These are phyloP conservation scores for Chlamydomonas sp. DNA, from an alignment of 139 green algal species.

Conservation along the genomic window DNA sequence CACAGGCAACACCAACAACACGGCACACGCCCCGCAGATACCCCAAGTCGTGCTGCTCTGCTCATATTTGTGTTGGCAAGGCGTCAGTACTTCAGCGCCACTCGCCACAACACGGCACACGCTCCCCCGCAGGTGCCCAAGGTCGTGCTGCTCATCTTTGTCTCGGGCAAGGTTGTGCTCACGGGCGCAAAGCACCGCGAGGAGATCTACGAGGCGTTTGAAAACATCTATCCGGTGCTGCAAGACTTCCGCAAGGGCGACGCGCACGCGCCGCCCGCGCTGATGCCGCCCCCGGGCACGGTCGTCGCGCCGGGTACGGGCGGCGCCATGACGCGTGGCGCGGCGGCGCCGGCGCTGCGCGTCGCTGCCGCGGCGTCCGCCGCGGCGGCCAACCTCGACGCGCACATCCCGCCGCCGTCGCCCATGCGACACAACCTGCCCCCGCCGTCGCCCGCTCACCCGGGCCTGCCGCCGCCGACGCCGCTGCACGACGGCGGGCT, in stretches of 20 bases:
- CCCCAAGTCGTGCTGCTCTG: no score
- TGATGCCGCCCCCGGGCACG: neutral
- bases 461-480: neutral
- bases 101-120: no score
- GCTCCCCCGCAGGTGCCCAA: no score
- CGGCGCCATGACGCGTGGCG: neutral
- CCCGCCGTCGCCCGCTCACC: constrained; percentile 16
- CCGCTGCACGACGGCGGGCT: constrained; percentile 5
- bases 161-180: constrained; percentile 87
- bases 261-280: constrained; percentile 18
- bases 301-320: neutral
- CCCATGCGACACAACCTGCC: constrained; percentile 10
- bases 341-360: neutral
- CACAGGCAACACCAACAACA: no score
- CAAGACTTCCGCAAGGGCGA: constrained; percentile 82
- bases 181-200: constrained; percentile 79
- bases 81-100: no score
- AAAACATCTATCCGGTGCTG: constrained; percentile 97
- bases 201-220: constrained; percentile 97
- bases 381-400: neutral
- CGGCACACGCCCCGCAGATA: no score
- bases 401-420: no score
- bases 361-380: neutral
- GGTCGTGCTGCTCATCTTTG: constrained; percentile 98
- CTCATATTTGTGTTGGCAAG: no score